Evolutionary conservation across 2,329 filamentous ascomycete species (phyloP).

Genomic region (Emmonsiellopsis sp.): DNA sequence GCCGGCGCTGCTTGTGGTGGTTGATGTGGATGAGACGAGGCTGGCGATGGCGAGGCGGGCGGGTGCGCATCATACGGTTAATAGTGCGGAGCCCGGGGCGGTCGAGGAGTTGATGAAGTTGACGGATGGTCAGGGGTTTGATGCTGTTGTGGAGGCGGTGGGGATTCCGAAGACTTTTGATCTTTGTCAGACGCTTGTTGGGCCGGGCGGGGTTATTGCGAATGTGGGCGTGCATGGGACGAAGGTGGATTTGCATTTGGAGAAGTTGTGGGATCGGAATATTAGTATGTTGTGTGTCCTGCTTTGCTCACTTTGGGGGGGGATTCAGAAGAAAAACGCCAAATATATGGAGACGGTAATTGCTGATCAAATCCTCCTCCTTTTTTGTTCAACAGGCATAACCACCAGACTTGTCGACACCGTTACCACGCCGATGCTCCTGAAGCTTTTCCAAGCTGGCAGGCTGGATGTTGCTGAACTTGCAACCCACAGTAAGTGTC

Average conservation of each 20-base stretch:
- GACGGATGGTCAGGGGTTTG: conserved; percentile 45
- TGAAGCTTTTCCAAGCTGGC: conserved; percentile 36
- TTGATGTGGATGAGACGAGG: conserved; percentile 43
- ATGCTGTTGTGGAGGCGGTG: conserved; percentile 50
- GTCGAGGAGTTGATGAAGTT: conserved; percentile 32
- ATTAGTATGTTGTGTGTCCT: conserved; percentile 31
- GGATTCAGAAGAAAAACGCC: neutral
- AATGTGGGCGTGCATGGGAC: conserved; percentile 51
- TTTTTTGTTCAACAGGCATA: conserved; percentile 24
- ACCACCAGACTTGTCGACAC: conserved; percentile 42
- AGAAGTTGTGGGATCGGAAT: conserved; percentile 47
- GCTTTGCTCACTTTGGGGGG: neutral
- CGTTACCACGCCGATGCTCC: conserved; percentile 39
- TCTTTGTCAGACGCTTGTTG: conserved; percentile 45
- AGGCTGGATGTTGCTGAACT: conserved; percentile 34
- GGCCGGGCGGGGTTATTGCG: conserved; percentile 44
- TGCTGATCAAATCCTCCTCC: neutral
- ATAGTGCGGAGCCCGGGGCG: conserved; percentile 27
- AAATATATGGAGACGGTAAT: neutral
- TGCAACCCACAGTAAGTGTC: conserved; percentile 37
- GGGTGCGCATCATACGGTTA: conserved; percentile 40
- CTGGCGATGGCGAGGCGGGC: conserved; percentile 39
- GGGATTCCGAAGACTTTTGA: conserved; percentile 45
- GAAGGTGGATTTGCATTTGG: conserved; percentile 43
- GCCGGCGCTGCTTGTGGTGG: conserved; percentile 41